phyloP scores from a whole-genome alignment of 768 basidiomycete species.

The Phaeolepiota aurea region DNA sequence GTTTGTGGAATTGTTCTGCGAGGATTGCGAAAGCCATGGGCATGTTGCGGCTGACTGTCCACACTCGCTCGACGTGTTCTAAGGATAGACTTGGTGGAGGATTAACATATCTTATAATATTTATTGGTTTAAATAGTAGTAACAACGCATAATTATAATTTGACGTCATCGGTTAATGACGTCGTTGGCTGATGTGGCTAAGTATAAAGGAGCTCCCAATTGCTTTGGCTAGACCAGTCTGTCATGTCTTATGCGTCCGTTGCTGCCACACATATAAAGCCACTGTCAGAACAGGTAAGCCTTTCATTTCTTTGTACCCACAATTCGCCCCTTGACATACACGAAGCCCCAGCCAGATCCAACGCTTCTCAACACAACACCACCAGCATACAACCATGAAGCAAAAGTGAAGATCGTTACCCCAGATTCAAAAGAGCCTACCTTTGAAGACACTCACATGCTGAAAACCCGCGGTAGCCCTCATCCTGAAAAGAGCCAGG shows the following conservation, averaged over 20 bases:
- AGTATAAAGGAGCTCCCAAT: too few relatives aligned
- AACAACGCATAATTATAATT: background rate
- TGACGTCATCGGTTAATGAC: constrained; percentile 5
- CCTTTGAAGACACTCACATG: too few relatives aligned
- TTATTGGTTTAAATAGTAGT: background rate
- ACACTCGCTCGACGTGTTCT: constrained; percentile 84
- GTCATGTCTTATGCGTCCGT: constrained; percentile 71
- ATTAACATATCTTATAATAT: background rate
- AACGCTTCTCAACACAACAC: constrained; percentile 47
- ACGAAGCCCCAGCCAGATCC: constrained; percentile 58
- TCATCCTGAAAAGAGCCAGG: too few relatives aligned
- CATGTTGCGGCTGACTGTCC: constrained; percentile 75
- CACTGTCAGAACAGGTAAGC: constrained; percentile 29
- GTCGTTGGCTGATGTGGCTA: background rate
- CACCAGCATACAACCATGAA: constrained; percentile 27
- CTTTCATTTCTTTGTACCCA: constrained; percentile 15
- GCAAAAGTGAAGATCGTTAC: constrained; percentile 52
- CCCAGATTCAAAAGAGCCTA: constrained; percentile 38
- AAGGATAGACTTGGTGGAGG: constrained; percentile 11
- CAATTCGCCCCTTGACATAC: constrained; percentile 1
- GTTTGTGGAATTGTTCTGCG: constrained; percentile 49
- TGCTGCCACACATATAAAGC: constrained; percentile 49
- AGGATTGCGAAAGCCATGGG: constrained; percentile 78
- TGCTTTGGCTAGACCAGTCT: too few relatives aligned
- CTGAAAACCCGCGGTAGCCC: too few relatives aligned